These are phyloP conservation scores for Auriculariales sp. DNA, from an alignment of 768 basidiomycete genomes.

Conservation along the genomic window DNA sequence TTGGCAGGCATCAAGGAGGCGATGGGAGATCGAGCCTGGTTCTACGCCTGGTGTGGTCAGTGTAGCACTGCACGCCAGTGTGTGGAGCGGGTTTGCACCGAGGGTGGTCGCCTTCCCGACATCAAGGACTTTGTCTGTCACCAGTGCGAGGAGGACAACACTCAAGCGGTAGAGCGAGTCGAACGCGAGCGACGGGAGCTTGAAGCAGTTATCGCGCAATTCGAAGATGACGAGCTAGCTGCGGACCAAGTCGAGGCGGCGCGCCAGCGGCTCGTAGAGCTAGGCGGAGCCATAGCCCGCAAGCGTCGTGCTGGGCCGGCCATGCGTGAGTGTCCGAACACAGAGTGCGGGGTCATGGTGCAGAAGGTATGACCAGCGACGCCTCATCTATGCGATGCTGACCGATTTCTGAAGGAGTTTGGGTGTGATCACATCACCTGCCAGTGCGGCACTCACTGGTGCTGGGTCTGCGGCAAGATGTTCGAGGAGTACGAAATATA, in stretches of 20 bases:
- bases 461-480: slow-evolving; percentile 11
- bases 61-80: slow-evolving; percentile 14
- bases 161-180: not conserved
- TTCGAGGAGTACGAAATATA: slow-evolving; percentile 6
- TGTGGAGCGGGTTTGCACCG: slow-evolving; percentile 12
- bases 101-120: slow-evolving; percentile 8
- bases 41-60: slow-evolving; percentile 16
- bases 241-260: not conserved
- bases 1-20: slow-evolving; percentile 6
- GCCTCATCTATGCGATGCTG: slow-evolving; percentile 1
- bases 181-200: not conserved
- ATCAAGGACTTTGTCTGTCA: slow-evolving; percentile 10
- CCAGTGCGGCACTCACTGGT: slow-evolving; percentile 14
- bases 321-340: not conserved
- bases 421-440: slow-evolving; percentile 17
- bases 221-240: not conserved
- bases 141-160: slow-evolving; percentile 7
- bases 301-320: not conserved
- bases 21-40: slow-evolving; percentile 14
- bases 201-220: not conserved
- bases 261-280: not conserved
- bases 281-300: not conserved
- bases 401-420: not conserved
- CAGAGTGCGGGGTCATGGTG: not conserved
- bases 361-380: not conserved